Conservation (phyloP, 1,139 yeast species). For the Sugiyamaella xylanicola region DNA sequence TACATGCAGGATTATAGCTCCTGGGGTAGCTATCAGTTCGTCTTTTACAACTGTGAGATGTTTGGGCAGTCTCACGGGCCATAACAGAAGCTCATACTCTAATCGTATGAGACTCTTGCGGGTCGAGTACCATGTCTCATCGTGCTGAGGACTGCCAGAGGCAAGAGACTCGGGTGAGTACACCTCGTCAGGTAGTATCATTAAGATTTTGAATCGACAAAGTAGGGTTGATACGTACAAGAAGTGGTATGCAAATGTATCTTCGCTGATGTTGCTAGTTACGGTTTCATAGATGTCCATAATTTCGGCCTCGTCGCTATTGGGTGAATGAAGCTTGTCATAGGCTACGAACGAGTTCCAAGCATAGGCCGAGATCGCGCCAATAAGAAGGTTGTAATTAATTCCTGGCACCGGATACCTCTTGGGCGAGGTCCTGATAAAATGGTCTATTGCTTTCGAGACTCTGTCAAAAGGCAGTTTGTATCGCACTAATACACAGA, state of each 20-base stretch:
- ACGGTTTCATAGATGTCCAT: slow-evolving; percentile 14
- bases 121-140: slow-evolving; percentile 13
- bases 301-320: slow-evolving; percentile 4
- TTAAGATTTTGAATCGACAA: slow-evolving; percentile 16
- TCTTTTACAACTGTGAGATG: slow-evolving; percentile 31
- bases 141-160: slow-evolving; percentile 9
- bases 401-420: background rate
- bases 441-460: slow-evolving; percentile 8
- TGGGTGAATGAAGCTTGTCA: slow-evolving; percentile 1
- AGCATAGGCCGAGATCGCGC: slow-evolving; percentile 25
- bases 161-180: background rate
- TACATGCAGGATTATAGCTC: slow-evolving; percentile 30
- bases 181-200: slow-evolving; percentile 3
- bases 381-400: slow-evolving; percentile 15
- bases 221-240: slow-evolving; percentile 24
- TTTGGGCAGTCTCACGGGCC: slow-evolving; percentile 32
- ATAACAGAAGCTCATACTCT: slow-evolving; percentile 31
- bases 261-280: slow-evolving; percentile 23
- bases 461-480: slow-evolving; percentile 18
- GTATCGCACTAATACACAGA: slow-evolving; percentile 15
- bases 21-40: slow-evolving; percentile 30
- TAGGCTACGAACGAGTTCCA: slow-evolving; percentile 26
- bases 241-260: slow-evolving; percentile 28
- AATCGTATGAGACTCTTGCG: slow-evolving; percentile 20
- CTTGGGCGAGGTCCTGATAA: background rate